Conservation (phyloP, 345 rosid genomes). For the Eucalyptus curtisii region DNA sequence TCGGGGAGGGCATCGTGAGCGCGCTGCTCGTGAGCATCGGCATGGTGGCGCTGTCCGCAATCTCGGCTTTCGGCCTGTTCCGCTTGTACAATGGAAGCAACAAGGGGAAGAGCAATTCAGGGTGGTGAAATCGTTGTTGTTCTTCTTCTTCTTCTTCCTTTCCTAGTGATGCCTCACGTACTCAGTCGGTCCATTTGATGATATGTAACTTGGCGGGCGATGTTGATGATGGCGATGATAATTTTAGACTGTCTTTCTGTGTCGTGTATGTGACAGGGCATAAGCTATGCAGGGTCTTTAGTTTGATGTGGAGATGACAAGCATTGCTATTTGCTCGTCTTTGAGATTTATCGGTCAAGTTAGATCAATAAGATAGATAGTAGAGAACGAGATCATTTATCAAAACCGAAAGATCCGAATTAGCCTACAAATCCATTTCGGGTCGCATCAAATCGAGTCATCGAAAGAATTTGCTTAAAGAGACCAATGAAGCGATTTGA, state of each 20-base stretch:
- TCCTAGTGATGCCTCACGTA: neutral
- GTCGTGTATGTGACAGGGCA: neutral
- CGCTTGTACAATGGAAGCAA: constrained; percentile 44
- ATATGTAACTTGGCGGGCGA: neutral
- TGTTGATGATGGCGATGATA: neutral
- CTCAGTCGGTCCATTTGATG: neutral
- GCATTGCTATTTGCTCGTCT: neutral
- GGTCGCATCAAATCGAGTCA: neutral
- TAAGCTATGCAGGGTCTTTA: neutral
- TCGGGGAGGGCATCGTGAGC: constrained; percentile 41
- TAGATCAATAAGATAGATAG: neutral
- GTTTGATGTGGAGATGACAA: neutral
- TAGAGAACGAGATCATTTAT: neutral
- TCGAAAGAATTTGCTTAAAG: neutral
- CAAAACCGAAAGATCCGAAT: neutral
- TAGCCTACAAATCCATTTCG: neutral
- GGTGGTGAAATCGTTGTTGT: constrained; percentile 2
- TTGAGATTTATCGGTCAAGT: neutral
- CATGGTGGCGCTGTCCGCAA: constrained; percentile 44
- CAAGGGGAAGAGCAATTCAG: constrained; percentile 9
- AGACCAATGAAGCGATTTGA: neutral
- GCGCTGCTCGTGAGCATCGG: constrained; percentile 42
- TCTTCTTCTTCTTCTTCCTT: too few relatives aligned
- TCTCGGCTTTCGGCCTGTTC: constrained; percentile 80
- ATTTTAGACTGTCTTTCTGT: neutral